Evolutionary conservation across 1,139 yeast species (phyloP).

Genomic region (Arxiozyma bovina): DNA sequence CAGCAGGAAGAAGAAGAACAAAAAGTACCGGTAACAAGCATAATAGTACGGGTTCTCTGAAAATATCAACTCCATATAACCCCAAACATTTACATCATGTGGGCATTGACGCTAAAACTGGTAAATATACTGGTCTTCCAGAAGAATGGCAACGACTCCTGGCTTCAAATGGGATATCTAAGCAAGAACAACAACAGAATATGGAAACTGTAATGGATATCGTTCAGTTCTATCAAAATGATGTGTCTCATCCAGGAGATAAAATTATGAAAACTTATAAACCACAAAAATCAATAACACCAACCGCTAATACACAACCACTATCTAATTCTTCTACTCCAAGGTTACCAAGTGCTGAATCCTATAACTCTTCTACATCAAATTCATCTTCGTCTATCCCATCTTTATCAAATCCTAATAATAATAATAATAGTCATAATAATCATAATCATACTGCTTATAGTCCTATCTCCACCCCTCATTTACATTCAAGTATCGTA

Average conservation of each 20-base stretch:
- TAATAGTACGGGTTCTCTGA: constrained; percentile 6
- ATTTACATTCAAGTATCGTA: background rate
- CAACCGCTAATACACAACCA: constrained; percentile 17
- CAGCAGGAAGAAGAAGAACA: background rate
- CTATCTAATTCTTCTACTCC: constrained; percentile 15
- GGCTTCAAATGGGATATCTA: constrained; percentile 78
- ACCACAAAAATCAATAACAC: constrained; percentile 5
- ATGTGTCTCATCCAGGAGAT: constrained; percentile 49
- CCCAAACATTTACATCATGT: constrained; percentile 91
- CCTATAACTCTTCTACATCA: background rate
- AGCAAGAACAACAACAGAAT: constrained; percentile 77
- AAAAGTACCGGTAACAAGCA: constrained; percentile 1
- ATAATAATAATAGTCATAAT: background rate
- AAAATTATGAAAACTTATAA: constrained; percentile 70
- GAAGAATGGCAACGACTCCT: constrained; percentile 83
- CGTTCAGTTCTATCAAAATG: constrained; percentile 71
- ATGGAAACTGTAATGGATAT: constrained; percentile 94
- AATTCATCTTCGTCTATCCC: background rate
- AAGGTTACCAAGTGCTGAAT: constrained; percentile 1
- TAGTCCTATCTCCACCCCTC: background rate
- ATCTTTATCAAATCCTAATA: background rate
- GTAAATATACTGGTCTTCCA: constrained; percentile 86
- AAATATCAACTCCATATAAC: constrained; percentile 51
- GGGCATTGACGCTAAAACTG: constrained; percentile 75
- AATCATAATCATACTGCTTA: background rate